Percentiles rank a stretch among this genome's conserved stretches.
Conservation (phyloP, 2,329 filamentous ascomycete genomes). For the Aureobasidium pullulans region DNA sequence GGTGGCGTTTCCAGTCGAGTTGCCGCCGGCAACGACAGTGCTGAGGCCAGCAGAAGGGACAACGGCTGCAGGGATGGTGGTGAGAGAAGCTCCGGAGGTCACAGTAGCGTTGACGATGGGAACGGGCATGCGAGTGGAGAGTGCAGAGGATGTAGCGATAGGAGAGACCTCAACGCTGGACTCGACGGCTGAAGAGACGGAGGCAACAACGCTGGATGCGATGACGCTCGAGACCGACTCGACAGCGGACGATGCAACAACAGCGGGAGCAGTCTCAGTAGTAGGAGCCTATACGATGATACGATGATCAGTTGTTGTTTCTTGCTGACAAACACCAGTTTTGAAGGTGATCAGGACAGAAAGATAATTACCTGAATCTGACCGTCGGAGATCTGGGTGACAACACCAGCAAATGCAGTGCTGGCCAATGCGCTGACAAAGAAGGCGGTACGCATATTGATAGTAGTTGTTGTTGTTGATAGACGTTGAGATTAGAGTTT, state of each 20-base stretch:
- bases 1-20: conserved; percentile 10
- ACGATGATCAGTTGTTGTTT: neutral
- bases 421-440: conserved; percentile 12
- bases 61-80: neutral
- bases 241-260: conserved; percentile 3
- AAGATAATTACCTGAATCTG: conserved; percentile 13
- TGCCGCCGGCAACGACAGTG: conserved; percentile 9
- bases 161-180: conserved; percentile 2
- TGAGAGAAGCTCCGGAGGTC: neutral
- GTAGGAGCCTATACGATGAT: neutral
- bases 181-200: neutral
- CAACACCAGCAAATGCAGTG: conserved; percentile 13
- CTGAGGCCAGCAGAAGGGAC: neutral
- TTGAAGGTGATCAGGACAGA: neutral
- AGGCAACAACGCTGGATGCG: neutral
- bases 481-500: neutral
- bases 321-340: neutral
- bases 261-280: neutral
- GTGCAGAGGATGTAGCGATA: neutral
- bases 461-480: conserved; percentile 3
- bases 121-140: conserved; percentile 8
- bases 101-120: neutral
- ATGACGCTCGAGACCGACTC: neutral
- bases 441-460: conserved; percentile 16
- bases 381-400: conserved; percentile 17